Evolutionary conservation across 225 moss, liverwort and hornwort genomes (phyloP).

Genomic region (Pseudoscleropodium purum): DNA sequence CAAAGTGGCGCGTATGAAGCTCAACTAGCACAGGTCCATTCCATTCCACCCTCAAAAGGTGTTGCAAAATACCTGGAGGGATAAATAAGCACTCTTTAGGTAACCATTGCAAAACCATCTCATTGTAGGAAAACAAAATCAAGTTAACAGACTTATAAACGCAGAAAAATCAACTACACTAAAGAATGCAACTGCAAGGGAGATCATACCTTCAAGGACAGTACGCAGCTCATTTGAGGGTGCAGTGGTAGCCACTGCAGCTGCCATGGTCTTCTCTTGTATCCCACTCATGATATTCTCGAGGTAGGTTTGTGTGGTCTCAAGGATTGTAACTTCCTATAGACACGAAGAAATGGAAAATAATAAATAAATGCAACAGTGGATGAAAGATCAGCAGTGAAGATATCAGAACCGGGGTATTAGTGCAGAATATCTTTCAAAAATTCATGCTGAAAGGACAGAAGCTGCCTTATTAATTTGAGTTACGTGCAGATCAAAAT

Average conservation of each 20-base stretch:
- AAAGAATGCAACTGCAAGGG: neutral
- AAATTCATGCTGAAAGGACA: neutral
- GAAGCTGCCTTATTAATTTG: neutral
- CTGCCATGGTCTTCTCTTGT: slow-evolving; percentile 56
- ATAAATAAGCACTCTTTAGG: neutral
- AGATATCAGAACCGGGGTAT: neutral
- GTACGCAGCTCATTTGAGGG: slow-evolving; percentile 48
- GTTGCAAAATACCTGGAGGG: slow-evolving; percentile 58
- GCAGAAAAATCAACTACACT: neutral
- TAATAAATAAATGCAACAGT: neutral
- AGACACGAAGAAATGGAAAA: neutral
- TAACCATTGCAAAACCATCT: neutral
- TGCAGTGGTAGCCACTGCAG: slow-evolving; percentile 35
- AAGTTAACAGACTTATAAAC: neutral
- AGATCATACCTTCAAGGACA: slow-evolving; percentile 58
- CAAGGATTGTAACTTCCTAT: slow-evolving; percentile 50
- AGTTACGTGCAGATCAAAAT: neutral
- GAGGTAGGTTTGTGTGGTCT: slow-evolving; percentile 75
- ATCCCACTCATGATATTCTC: slow-evolving; percentile 80
- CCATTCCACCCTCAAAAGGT: slow-evolving; percentile 59
- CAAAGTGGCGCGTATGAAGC: slow-evolving; percentile 80
- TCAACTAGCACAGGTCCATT: slow-evolving; percentile 68
- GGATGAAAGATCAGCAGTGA: neutral
- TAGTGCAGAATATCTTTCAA: neutral
- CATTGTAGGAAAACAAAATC: neutral